Conservation (phyloP, 495 filamentous ascomycete species). For the Aspergillus mulundensis region DNA sequence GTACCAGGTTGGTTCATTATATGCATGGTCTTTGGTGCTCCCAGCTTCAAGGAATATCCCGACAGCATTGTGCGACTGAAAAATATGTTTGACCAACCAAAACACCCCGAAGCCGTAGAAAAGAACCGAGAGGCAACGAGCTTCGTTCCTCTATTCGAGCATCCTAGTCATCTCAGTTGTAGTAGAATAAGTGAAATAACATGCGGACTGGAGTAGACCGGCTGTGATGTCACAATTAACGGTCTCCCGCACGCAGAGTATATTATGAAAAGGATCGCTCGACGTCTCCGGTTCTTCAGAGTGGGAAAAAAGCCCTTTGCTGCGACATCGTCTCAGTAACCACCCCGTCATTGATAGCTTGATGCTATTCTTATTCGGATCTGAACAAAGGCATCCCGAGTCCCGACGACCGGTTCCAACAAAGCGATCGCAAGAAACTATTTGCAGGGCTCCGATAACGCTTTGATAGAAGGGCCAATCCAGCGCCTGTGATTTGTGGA, state of each 20-base stretch:
- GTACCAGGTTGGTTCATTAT: background rate
- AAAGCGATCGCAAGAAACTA: background rate
- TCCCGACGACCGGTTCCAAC: background rate
- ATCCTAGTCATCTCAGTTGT: background rate
- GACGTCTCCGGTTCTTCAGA: too few species aligned
- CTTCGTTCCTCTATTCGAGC: background rate
- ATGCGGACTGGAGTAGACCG: background rate
- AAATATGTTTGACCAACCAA: background rate
- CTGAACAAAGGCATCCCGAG: background rate
- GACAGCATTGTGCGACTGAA: background rate
- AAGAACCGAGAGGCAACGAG: background rate
- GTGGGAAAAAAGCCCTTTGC: background rate
- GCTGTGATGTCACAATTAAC: background rate
- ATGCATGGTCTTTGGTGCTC: background rate
- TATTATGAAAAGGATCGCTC: background rate
- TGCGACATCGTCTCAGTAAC: too few species aligned
- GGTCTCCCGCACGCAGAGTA: background rate
- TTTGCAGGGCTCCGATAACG: conserved; percentile 9
- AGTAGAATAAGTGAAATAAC: background rate
- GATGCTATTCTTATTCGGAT: background rate
- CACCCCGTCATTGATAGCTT: too few species aligned
- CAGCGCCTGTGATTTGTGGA: conserved; percentile 29
- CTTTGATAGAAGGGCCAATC: conserved; percentile 19
- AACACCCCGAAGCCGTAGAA: background rate
- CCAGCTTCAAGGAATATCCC: background rate